A percentile compares a stretch with the other conserved stretches of the same genome.
Evolutionary conservation across 139 green algal species (phyloP).

Genomic region (Desmodesmus armatus): DNA sequence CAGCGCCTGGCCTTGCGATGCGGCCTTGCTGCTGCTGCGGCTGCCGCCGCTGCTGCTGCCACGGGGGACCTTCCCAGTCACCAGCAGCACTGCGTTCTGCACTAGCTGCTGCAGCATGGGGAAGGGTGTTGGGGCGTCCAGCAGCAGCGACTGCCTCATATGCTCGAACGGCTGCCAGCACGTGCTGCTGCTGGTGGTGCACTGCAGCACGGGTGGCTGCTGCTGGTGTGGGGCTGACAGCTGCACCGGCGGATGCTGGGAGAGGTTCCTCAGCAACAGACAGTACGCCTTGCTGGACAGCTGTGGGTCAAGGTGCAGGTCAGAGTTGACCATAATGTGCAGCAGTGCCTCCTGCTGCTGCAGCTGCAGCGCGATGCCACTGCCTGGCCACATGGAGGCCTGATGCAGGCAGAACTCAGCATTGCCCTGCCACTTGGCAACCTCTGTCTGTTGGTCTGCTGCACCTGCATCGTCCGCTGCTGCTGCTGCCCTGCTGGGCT

Average conservation of each 20-base stretch:
- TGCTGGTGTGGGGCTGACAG: background rate
- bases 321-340: slow-evolving; percentile 5
- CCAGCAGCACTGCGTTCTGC: slow-evolving; percentile 14
- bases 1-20: slow-evolving; percentile 30
- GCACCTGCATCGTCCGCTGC: background rate
- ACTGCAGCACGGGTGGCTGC: background rate
- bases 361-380: slow-evolving; percentile 8
- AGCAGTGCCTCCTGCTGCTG: slow-evolving; percentile 35
- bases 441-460: background rate
- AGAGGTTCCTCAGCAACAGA: slow-evolving; percentile 30
- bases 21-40: background rate
- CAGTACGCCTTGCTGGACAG: slow-evolving; percentile 9
- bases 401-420: background rate
- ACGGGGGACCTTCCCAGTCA: background rate
- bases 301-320: slow-evolving; percentile 19
- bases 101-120: background rate
- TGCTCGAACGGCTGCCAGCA: background rate
- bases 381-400: slow-evolving; percentile 3
- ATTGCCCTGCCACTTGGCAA: slow-evolving; percentile 18
- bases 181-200: background rate
- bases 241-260: slow-evolving; percentile 1
- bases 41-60: background rate
- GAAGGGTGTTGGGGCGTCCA: background rate
- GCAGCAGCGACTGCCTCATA: background rate
- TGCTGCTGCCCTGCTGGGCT: background rate